Evolutionary conservation across 495 filamentous ascomycete species (phyloP).

Genomic region (Talaromyces wortmannii): DNA sequence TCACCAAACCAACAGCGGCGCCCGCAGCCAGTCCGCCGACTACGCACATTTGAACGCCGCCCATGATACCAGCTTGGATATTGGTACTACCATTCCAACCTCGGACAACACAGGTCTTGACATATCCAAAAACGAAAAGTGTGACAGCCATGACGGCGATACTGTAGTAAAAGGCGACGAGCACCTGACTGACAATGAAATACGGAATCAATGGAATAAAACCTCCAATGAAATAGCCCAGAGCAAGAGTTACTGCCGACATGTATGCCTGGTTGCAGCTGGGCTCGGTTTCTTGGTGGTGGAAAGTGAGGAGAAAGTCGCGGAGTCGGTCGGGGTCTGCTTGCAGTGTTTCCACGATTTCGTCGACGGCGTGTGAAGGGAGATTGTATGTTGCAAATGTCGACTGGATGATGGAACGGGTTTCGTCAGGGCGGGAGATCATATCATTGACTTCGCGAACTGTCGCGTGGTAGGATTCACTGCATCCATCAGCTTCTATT

Average conservation of each 20-base stretch:
- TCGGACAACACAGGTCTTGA: constrained; percentile 42
- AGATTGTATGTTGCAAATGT: constrained; percentile 46
- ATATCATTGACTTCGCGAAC: constrained; percentile 37
- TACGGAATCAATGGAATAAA: constrained; percentile 53
- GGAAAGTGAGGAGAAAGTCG: constrained; percentile 52
- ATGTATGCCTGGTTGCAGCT: constrained; percentile 44
- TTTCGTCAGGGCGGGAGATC: constrained; percentile 27
- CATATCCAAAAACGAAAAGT: constrained; percentile 43
- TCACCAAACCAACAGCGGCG: constrained; percentile 57
- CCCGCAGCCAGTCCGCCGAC: constrained; percentile 61
- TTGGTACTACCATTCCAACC: constrained; percentile 31
- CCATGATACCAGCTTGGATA: constrained; percentile 32
- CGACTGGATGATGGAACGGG: constrained; percentile 33
- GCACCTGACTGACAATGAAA: constrained; percentile 31
- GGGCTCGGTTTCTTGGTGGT: constrained; percentile 44
- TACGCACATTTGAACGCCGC: constrained; percentile 57
- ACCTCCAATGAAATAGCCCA: constrained; percentile 48
- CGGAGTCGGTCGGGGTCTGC: constrained; percentile 36
- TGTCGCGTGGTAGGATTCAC: constrained; percentile 42
- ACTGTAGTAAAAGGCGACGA: constrained; percentile 37
- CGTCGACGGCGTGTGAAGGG: constrained; percentile 28
- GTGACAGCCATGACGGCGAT: constrained; percentile 45
- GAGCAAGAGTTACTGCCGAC: constrained; percentile 40
- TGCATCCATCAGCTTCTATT: constrained; percentile 8
- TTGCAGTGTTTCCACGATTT: constrained; percentile 40